phyloP scores from a whole-genome alignment of 441 rosid species.

The Daphne laureola region DNA sequence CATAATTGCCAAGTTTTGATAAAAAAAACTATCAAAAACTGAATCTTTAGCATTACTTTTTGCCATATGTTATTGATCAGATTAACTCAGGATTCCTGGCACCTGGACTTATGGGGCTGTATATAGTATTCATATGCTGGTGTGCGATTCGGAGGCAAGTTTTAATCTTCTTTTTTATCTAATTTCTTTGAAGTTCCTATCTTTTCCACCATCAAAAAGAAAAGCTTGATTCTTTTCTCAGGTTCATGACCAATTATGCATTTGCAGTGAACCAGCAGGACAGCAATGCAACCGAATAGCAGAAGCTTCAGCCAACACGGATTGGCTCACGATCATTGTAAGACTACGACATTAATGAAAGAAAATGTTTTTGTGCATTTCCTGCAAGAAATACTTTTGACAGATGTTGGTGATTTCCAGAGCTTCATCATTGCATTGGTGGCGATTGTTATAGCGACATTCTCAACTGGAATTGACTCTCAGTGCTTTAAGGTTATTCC shows the following conservation, averaged over 20 bases:
- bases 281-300: constrained; percentile 79
- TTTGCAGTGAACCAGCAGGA: constrained; percentile 87
- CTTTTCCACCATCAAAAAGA: not conserved
- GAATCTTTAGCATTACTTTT: constrained; percentile 5
- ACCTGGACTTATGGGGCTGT: constrained; percentile 97
- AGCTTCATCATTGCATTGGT: constrained; percentile 82
- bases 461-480: constrained; percentile 93
- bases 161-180: not conserved
- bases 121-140: constrained; percentile 90
- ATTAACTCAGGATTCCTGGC: constrained; percentile 70
- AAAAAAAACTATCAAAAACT: too few relatives aligned
- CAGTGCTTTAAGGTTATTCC: constrained; percentile 80
- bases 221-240: not conserved
- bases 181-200: not conserved
- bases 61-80: constrained; percentile 26
- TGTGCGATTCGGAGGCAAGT: constrained; percentile 87
- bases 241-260: constrained; percentile 5
- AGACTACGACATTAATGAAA: constrained; percentile 9
- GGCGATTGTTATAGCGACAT: constrained; percentile 88
- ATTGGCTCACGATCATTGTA: constrained; percentile 97
- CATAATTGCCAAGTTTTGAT: not conserved
- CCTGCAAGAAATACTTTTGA: too few relatives aligned
- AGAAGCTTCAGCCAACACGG: constrained; percentile 75
- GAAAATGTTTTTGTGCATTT: not conserved
- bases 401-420: constrained; percentile 24